Evolutionary conservation across 2,329 filamentous ascomycete species (phyloP).

Genomic region (Venturia effusa): DNA sequence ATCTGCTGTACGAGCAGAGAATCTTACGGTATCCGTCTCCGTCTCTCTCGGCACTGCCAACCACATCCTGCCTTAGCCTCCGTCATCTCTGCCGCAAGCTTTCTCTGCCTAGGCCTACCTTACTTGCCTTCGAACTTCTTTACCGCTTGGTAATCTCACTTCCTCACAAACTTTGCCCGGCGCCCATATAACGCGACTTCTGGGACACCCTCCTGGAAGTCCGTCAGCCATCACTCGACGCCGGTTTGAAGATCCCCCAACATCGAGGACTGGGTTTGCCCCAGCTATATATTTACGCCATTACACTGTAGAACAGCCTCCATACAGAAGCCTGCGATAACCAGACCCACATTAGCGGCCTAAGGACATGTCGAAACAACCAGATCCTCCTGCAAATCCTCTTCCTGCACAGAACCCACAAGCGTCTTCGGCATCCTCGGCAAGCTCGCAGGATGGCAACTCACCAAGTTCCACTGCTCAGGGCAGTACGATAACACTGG

Average conservation of each 20-base stretch:
- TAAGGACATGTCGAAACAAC: slow-evolving; percentile 10
- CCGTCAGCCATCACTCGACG: neutral
- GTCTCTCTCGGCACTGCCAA: neutral
- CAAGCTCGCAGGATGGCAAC: slow-evolving; percentile 25
- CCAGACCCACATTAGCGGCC: neutral
- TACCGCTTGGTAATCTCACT: neutral
- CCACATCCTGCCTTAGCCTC: neutral
- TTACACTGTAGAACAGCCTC: neutral
- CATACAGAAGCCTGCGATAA: neutral
- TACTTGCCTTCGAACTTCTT: neutral
- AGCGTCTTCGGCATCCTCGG: slow-evolving; percentile 25
- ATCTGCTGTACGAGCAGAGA: neutral
- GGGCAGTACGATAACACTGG: slow-evolving; percentile 2
- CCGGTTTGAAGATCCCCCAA: neutral
- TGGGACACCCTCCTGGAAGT: neutral
- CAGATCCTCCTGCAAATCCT: neutral
- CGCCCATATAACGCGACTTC: neutral
- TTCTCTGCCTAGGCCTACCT: neutral
- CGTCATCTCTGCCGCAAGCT: neutral
- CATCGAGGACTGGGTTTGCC: neutral
- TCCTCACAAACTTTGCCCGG: neutral
- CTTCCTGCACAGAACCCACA: slow-evolving; percentile 21
- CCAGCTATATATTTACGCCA: neutral
- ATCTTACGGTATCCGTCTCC: neutral
- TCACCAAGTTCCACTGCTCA: slow-evolving; percentile 15